Percentiles rank a stretch among this genome's conserved stretches.
phyloP scores from a whole-genome alignment of 371 early-diverging fungal genomes.

The Mucor lusitanicus region DNA sequence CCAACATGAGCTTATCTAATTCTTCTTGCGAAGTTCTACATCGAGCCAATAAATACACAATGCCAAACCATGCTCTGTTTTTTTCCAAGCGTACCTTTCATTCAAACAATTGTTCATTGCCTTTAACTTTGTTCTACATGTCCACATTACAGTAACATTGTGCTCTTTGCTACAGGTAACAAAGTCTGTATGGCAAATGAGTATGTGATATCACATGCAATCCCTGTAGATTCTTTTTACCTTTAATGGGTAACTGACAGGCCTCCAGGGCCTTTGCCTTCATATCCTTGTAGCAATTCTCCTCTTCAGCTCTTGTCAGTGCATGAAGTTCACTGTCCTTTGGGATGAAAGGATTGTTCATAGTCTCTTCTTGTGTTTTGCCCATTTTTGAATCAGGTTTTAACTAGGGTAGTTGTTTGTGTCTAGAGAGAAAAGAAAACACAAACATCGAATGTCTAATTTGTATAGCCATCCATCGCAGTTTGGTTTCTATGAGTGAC shows the following conservation, averaged over 20 bases:
- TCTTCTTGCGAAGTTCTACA: constrained; percentile 58
- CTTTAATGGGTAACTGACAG: constrained; percentile 62
- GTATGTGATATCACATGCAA: background rate
- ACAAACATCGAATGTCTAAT: background rate
- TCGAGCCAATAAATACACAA: background rate
- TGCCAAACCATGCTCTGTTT: background rate
- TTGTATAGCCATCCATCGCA: background rate
- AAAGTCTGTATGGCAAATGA: constrained; percentile 48
- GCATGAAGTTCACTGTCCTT: constrained; percentile 48
- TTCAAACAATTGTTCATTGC: constrained; percentile 73
- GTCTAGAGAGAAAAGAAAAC: background rate
- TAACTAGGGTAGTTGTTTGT: constrained; percentile 1
- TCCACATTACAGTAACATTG: constrained; percentile 67
- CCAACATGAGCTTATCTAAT: constrained; percentile 59
- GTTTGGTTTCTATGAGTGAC: background rate
- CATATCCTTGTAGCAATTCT: constrained; percentile 61
- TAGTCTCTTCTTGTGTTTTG: constrained; percentile 36
- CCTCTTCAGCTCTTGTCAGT: constrained; percentile 63
- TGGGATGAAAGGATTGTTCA: constrained; percentile 42
- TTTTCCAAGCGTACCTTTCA: constrained; percentile 47
- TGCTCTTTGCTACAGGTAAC: constrained; percentile 70
- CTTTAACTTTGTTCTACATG: constrained; percentile 63
- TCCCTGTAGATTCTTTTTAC: constrained; percentile 27
- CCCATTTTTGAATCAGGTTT: constrained; percentile 36
- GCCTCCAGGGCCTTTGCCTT: constrained; percentile 65